A percentile compares a stretch with the other conserved stretches of the same genome.
Conservation (phyloP, 2,329 filamentous ascomycete genomes). For the Lomentospora prolificans region DNA sequence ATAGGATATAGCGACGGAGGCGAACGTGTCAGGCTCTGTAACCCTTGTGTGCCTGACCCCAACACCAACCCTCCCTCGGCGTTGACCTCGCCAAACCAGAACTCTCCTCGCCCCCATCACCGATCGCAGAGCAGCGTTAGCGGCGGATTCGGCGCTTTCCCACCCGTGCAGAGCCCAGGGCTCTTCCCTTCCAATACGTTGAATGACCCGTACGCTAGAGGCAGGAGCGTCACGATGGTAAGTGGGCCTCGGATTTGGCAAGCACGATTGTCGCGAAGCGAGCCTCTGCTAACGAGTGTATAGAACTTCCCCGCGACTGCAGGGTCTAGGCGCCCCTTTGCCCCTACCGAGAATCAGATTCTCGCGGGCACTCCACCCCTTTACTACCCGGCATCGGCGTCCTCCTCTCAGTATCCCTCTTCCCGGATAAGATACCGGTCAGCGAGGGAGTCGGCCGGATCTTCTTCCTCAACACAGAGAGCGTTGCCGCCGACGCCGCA, state of each 20-base stretch:
- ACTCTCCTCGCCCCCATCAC: conserved; percentile 29
- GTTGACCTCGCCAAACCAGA: conserved; percentile 22
- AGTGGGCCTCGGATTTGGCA: conserved; percentile 14
- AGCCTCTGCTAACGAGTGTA: neutral
- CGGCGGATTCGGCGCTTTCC: conserved; percentile 12
- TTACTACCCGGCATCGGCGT: conserved; percentile 20
- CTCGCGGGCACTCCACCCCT: conserved; percentile 28
- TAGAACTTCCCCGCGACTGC: conserved; percentile 10
- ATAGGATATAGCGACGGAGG: conserved; percentile 29
- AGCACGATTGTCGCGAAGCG: too few relatives aligned
- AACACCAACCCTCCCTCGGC: conserved; percentile 46
- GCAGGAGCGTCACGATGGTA: conserved; percentile 42
- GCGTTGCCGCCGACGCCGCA: conserved; percentile 35
- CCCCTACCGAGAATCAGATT: conserved; percentile 28
- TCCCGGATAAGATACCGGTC: conserved; percentile 18
- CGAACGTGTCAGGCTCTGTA: conserved; percentile 49
- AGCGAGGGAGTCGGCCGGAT: conserved; percentile 20
- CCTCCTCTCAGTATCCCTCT: conserved; percentile 3
- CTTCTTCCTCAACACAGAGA: conserved; percentile 26
- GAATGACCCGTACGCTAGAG: conserved; percentile 18
- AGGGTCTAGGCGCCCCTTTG: conserved; percentile 20
- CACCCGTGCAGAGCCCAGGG: neutral
- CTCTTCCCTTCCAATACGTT: conserved; percentile 8
- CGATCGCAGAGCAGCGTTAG: conserved; percentile 35
- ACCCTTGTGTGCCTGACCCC: conserved; percentile 52